Base-by-base conservation (phyloP, 2,329 filamentous ascomycete genomes). In the Apiospora marii region DNA sequence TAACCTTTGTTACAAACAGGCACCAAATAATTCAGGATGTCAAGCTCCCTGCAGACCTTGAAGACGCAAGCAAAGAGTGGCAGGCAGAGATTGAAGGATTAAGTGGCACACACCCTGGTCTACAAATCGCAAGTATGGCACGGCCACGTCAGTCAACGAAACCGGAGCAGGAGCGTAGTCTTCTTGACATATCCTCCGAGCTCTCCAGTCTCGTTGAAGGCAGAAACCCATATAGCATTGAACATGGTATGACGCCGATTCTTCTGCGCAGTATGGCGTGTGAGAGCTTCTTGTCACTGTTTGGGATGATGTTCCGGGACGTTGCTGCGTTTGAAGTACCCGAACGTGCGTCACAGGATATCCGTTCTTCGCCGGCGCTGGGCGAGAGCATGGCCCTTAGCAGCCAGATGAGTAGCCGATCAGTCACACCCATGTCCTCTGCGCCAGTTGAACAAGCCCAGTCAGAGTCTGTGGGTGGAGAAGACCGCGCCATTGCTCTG, bases 401-500 rank as follows among this genome's bases (percentile, higher is more conserved):
- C 43, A 80, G 78, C 46, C 80, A 80, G 68, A 77, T 75, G 61
- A 78, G 74, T 24, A 72, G 74, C 19, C 71, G 75, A 44, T 71
- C 74, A 10, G 74, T 74, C n/a, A 78, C 79, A 4, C 73, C 72
- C 22, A 58, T 69, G 19, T 53, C 68, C 14, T 75, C 76, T 70
- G 64, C 68, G 16, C 49, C 74, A 49, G 70, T 78, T n/a, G 73
- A 72, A 67, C 70, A 48, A 30, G 72, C 73, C n/a, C 73, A 73
- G 44, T 43, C 74, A 3, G 76, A 75, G 44, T 70, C 24, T 8
- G 51, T 70, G 6, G 68, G 75, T 12, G 72, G 68, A 13, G 79
- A 80, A 70, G 79, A 81, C 68, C 72, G 75, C 19, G 76, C 78
- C 7, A 79, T 81, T 75, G 34, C 74, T 34, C 75, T 81, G 43